Evolutionary conservation across 2,329 filamentous ascomycete genomes (phyloP), one percentile per base, ranked within the genome.

Genomic region (Cercospora sp.): DNA sequence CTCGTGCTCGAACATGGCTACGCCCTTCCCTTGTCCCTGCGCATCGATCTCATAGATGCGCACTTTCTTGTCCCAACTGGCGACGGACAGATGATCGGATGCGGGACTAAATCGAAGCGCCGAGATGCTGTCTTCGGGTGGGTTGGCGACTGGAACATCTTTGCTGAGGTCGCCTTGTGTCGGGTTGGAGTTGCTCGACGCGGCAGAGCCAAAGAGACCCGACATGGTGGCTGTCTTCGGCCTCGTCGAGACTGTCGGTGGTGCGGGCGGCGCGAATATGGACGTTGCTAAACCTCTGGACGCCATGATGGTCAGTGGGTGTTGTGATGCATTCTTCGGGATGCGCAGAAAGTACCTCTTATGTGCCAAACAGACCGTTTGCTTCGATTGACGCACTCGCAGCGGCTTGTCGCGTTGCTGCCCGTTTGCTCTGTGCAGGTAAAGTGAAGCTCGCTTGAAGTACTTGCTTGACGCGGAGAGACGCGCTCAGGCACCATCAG

Each of bases 1-100:
- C 72, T 93, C 90, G 81, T 96, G 92, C 73, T 96, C 91, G 77
- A 95, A 96, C 68, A 90, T 84, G 71, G 93, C 93, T 77, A 94
- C 94, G 60, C 93, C 93, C 78, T 93, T 88, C 76, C 91, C 94
- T 78, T 91, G 87, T 53, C 93, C 93, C 73, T 88, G 88, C 66
- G 82, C 82, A 72, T 90, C 88, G 78, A 98, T 93, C 80, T 98
- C 93, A 82, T 98, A 99, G 78, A 99, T 94, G 77, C 94, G 91
- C 71, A 98, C 93, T 80, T 97, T 97, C 84, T 96, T 97, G 82
- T 99, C 95, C 95, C 95, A 99, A 75, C 93, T 97, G 59, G 93
- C 85, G 40, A 97, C 92, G 26, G 94, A 93, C 18, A 99, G 85
- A 78, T 96, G 91, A 75, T 98, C 93, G 73, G 82, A 86, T 63